Evolutionary conservation across 495 filamentous ascomycete species (phyloP).

Genomic region (Gamarada debralockiae): DNA sequence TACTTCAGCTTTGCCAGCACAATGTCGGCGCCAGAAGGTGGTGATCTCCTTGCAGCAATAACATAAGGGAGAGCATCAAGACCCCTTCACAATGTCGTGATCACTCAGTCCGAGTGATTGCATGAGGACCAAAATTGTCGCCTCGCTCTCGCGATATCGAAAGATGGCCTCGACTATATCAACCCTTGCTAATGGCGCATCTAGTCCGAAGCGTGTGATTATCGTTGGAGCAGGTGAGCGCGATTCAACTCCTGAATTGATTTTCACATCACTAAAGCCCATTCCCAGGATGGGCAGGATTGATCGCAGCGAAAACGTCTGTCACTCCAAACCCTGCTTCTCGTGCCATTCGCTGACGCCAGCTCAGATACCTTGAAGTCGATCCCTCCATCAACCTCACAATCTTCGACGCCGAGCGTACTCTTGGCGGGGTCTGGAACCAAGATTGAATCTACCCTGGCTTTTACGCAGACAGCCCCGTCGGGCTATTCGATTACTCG

Average conservation of each 20-base stretch:
- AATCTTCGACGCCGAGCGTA: slow-evolving; percentile 39
- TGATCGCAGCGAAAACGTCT: background rate
- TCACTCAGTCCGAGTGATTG: no score
- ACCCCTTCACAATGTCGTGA: no score
- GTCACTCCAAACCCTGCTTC: background rate
- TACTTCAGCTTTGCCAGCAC: no score
- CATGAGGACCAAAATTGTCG: no score
- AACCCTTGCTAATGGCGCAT: no score
- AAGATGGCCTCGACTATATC: no score
- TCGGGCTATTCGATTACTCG: slow-evolving; percentile 36
- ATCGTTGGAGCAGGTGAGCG: background rate
- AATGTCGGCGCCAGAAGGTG: no score
- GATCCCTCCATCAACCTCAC: slow-evolving; percentile 33
- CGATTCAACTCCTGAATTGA: background rate
- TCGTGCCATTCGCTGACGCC: background rate
- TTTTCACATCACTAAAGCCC: background rate
- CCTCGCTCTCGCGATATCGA: no score
- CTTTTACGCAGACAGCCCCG: slow-evolving; percentile 35
- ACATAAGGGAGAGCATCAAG: no score
- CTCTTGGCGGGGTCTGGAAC: slow-evolving; percentile 49
- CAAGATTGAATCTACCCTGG: slow-evolving; percentile 43
- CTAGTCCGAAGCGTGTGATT: no score
- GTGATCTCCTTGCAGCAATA: no score
- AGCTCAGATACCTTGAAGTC: background rate
- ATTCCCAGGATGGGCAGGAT: background rate